A percentile compares a stretch with the other conserved stretches of the same genome.
Conservation (phyloP, 2,329 filamentous ascomycete species). For the Phialophora chinensis region DNA sequence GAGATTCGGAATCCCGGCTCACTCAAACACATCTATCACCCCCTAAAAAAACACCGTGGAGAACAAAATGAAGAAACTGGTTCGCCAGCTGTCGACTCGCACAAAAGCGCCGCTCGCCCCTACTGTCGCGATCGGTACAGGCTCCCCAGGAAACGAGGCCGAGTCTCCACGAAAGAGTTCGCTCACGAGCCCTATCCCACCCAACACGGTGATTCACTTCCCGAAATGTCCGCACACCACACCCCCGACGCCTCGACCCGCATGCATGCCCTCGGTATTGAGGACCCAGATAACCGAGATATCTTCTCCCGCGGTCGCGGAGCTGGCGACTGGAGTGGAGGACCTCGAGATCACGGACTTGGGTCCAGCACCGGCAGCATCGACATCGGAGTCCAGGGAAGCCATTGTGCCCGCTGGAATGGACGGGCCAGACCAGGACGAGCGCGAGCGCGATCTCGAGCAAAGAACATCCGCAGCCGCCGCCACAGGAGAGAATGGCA, state of each 20-base stretch:
- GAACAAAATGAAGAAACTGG: slow-evolving; percentile 28
- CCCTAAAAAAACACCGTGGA: not conserved
- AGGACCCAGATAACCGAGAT: slow-evolving; percentile 14
- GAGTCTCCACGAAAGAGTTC: not conserved
- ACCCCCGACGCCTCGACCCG: slow-evolving; percentile 28
- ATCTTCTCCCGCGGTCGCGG: not conserved
- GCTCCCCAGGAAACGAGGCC: not conserved
- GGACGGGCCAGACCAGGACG: not conserved
- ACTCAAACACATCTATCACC: not conserved
- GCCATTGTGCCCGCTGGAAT: not conserved
- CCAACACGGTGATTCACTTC: slow-evolving; percentile 20
- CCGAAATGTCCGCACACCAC: slow-evolving; percentile 26
- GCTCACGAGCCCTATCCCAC: slow-evolving; percentile 20
- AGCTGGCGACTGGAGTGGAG: not conserved
- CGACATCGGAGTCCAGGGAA: not conserved
- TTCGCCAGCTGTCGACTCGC: slow-evolving; percentile 20
- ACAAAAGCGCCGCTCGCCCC: not conserved
- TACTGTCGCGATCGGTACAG: not conserved
- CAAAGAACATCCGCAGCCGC: too few species aligned
- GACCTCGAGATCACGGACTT: not conserved
- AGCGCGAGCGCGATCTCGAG: too few species aligned
- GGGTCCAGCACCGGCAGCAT: not conserved
- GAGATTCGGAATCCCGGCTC: not conserved
- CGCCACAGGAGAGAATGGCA: too few species aligned
- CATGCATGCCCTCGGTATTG: slow-evolving; percentile 17